Conservation (phyloP, 1,139 yeast genomes). For the Lodderomyces beijingensis region DNA sequence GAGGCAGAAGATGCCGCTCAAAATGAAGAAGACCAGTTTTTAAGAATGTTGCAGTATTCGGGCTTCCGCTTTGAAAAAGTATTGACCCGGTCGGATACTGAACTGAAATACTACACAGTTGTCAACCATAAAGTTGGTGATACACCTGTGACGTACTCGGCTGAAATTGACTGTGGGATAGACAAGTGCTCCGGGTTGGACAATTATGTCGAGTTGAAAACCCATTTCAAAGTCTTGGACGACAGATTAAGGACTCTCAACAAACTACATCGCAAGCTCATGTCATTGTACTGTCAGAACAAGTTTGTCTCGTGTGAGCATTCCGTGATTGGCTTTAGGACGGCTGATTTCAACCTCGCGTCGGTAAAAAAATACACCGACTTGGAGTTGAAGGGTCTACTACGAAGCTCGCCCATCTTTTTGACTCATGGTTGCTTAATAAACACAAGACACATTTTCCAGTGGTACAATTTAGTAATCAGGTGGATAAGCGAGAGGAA, state of each 20-base stretch:
- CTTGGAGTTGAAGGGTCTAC: slow-evolving; percentile 13
- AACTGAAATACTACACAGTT: slow-evolving; percentile 14
- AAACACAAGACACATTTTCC: slow-evolving; percentile 13
- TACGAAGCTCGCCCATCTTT: slow-evolving; percentile 14
- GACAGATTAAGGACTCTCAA: slow-evolving; percentile 11
- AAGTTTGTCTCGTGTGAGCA: slow-evolving; percentile 17
- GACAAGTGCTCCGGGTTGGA: slow-evolving; percentile 8
- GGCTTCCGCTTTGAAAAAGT: slow-evolving; percentile 23
- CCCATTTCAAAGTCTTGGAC: slow-evolving; percentile 15
- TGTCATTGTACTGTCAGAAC: slow-evolving; percentile 22
- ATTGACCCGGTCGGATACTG: slow-evolving; percentile 12
- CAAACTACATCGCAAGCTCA: slow-evolving; percentile 13
- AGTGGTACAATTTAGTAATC: slow-evolving; percentile 18
- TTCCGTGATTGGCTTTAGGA: slow-evolving; percentile 20
- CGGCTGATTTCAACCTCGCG: slow-evolving; percentile 15
- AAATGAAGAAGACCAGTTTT: neutral
- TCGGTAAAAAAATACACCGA: slow-evolving; percentile 17
- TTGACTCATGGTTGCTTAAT: slow-evolving; percentile 13
- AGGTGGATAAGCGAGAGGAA: slow-evolving; percentile 11
- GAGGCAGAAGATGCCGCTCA: slow-evolving; percentile 7
- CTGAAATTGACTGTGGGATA: slow-evolving; percentile 22
- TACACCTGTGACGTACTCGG: slow-evolving; percentile 17
- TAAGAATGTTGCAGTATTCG: slow-evolving; percentile 16
- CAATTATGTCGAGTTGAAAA: slow-evolving; percentile 22
- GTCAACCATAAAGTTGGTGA: slow-evolving; percentile 13